These are phyloP conservation scores for Mycena olivaceomarginata DNA, from an alignment of 768 basidiomycete species.

Conservation along the genomic window DNA sequence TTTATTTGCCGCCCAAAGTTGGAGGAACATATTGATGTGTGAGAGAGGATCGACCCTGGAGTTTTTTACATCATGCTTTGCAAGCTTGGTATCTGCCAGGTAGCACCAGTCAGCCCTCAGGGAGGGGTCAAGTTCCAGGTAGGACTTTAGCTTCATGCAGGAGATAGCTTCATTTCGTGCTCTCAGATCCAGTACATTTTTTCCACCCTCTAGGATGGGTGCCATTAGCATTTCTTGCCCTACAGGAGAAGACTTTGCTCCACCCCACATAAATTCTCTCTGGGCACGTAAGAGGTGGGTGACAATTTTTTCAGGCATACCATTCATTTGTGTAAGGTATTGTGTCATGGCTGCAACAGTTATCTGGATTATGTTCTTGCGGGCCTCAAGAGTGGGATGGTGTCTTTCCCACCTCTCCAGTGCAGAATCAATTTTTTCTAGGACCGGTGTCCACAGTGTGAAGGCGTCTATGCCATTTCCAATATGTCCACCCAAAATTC, in stretches of 20 bases:
- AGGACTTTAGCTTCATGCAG: slow-evolving; percentile 26
- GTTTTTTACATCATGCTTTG: background rate
- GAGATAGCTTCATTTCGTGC: slow-evolving; percentile 31
- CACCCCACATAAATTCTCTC: background rate
- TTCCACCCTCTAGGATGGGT: slow-evolving; percentile 15
- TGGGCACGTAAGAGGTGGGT: too few species aligned
- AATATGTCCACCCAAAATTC: too few species aligned
- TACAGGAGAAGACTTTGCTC: background rate
- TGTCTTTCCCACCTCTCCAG: too few species aligned
- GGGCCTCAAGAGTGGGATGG: too few species aligned
- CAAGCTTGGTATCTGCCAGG: background rate
- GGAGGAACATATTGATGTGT: background rate
- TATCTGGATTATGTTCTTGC: too few species aligned
- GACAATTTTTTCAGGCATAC: too few species aligned
- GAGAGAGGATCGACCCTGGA: background rate
- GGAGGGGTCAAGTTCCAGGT: background rate
- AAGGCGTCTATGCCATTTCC: too few species aligned
- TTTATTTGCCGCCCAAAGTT: background rate
- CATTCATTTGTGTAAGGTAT: background rate
- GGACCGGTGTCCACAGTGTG: too few species aligned
- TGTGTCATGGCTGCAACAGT: background rate
- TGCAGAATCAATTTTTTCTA: too few species aligned
- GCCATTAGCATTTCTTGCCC: slow-evolving; percentile 6
- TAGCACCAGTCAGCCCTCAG: background rate
- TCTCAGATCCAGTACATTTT: slow-evolving; percentile 25